Evolutionary conservation across 257 asterid genomes (phyloP), one percentile per base, ranked within the genome.

Genomic region (Rhazya stricta): DNA sequence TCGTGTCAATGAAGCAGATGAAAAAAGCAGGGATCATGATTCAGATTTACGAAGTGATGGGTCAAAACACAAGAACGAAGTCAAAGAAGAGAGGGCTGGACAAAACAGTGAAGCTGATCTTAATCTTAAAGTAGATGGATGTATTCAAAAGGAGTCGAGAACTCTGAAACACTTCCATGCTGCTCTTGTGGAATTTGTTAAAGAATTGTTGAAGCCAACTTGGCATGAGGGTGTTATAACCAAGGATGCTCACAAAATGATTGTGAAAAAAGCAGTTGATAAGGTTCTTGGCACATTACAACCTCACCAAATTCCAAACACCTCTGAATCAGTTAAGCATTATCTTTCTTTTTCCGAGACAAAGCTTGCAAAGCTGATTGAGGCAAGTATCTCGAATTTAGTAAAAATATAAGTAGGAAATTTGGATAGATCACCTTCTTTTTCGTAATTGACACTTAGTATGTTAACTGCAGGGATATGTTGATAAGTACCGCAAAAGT

Each of bases 221-320:
- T 94, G 98, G 99, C 85, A 82, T 2, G 83, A 85, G 71, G 98
- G 99, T 36, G 80, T 84, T 72, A 72, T 92, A 81, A 92, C 90
- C 88, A 91, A 85, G 81, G 96, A 86, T 81, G 98, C 91, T 83
- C 85, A 90, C 85, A 94, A 94, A 81, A 39, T 80, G 76, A 85
- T 94, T 66, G 97, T 92, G 45, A 94, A 84, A 86, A 94, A 87
- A 82, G 74, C 92, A 27, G 91, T 82, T 42, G 91, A 83, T 80
- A 92, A 91, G 86, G 93, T 94, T 82, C 70, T 90, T 72, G 77
- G 83, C 79, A 76, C 98, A 50, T 66, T 92, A 54, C 88, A 84
- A 56, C 85, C 89, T 16, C 77, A 87, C 72, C 97, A 88, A 78
- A 81, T 92, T 74, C 99, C 99, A 32, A 83, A 65, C 83, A 85